A percentile compares a stretch with the other conserved stretches of the same genome.
phyloP scores from a whole-genome alignment of 2,329 filamentous ascomycete species.

The Fusarium lateritium region DNA sequence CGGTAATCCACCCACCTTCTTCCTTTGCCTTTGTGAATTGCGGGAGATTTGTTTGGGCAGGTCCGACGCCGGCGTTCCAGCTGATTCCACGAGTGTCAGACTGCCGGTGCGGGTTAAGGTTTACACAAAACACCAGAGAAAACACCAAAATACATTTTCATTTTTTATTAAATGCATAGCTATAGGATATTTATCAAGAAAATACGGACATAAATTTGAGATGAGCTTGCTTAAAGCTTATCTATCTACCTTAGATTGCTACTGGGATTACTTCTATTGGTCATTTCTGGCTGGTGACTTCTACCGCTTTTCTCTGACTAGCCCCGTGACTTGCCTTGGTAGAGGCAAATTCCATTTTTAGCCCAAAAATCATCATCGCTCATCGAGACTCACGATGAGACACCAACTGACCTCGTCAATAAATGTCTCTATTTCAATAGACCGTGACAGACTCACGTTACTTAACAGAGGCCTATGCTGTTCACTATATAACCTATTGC shows the following conservation, averaged over 20 bases:
- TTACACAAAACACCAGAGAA: no score
- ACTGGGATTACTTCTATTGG: no score
- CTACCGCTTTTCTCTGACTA: not conserved
- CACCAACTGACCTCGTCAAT: conserved; percentile 25
- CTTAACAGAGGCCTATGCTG: not conserved
- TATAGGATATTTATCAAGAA: no score
- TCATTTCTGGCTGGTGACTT: not conserved
- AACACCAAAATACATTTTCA: no score
- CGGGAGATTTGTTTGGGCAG: conserved; percentile 34
- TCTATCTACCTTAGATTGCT: no score
- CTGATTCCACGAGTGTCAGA: conserved; percentile 17
- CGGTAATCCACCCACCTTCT: conserved; percentile 14
- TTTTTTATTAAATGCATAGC: no score
- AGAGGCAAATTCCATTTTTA: conserved; percentile 19
- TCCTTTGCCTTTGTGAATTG: conserved; percentile 22
- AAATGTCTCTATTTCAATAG: conserved; percentile 28
- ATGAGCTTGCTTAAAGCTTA: no score
- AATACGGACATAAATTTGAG: no score
- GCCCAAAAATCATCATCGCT: conserved; percentile 15
- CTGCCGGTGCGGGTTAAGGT: no score
- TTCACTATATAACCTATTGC: conserved; percentile 26
- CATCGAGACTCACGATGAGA: conserved; percentile 28
- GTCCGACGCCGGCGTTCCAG: conserved; percentile 33
- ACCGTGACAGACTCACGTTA: conserved; percentile 47
- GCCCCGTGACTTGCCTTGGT: conserved; percentile 3